Evolutionary conservation across 2,329 filamentous ascomycete species (phyloP).

Genomic region (Microcera coccophila): DNA sequence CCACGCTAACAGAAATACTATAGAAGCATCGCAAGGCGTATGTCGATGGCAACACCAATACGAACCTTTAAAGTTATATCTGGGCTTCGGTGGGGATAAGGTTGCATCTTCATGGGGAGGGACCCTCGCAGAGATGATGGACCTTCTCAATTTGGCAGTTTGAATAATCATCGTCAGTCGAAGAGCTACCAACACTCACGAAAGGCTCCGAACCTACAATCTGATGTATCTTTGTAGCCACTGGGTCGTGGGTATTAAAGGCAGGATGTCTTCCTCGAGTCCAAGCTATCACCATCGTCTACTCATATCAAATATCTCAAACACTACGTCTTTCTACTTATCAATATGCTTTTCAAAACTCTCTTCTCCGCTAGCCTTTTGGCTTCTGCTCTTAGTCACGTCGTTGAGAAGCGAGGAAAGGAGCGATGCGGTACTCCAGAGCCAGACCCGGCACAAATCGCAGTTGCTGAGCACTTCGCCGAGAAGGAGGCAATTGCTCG

Average conservation of each 20-base stretch:
- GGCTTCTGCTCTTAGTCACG: conserved; percentile 10
- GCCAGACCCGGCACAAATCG: conserved; percentile 4
- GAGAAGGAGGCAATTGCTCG: background rate
- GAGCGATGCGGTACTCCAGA: conserved; percentile 15
- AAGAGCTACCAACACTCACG: background rate
- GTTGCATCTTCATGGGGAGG: background rate
- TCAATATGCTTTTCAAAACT: conserved; percentile 13
- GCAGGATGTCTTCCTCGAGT: background rate
- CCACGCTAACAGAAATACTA: no score
- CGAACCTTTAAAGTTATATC: background rate
- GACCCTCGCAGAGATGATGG: background rate
- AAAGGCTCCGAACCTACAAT: background rate
- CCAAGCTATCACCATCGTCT: no score
- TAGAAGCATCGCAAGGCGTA: background rate
- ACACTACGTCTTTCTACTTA: background rate
- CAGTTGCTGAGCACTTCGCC: background rate
- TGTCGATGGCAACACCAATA: background rate
- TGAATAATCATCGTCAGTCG: background rate
- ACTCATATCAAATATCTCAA: no score
- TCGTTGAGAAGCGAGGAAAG: background rate
- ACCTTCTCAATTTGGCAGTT: background rate
- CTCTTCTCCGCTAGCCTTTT: conserved; percentile 14
- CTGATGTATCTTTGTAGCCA: background rate
- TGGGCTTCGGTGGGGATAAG: background rate
- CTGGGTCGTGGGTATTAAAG: background rate